These are phyloP conservation scores for grape (Vitis vinifera) DNA, from an alignment of 164 flowering plant genomes.

Conservation along the genomic window DNA sequence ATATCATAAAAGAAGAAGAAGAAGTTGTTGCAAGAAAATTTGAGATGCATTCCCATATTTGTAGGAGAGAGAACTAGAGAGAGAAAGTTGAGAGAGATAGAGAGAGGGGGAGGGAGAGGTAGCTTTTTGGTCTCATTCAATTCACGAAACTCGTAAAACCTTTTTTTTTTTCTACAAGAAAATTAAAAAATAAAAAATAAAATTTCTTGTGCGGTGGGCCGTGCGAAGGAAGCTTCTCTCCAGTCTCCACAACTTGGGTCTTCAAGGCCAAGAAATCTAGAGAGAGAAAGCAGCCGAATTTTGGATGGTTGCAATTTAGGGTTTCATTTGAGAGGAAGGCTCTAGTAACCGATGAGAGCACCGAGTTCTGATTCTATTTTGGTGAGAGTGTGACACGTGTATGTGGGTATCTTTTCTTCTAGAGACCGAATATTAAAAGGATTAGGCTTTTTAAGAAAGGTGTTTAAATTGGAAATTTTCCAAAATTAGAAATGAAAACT, in stretches of 20 bases:
- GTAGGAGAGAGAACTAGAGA: conserved; percentile 12
- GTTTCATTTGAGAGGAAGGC: too few species aligned
- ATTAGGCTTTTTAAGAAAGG: too few species aligned
- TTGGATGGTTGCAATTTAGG: too few species aligned
- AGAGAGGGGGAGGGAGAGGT: background rate
- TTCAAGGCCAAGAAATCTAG: background rate
- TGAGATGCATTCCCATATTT: conserved; percentile 16
- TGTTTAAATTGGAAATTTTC: too few species aligned
- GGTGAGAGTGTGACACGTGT: too few species aligned
- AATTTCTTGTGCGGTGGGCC: background rate
- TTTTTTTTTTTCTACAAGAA: conserved; percentile 15
- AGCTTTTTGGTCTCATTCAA: conserved; percentile 29
- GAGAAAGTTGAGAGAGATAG: conserved; percentile 13
- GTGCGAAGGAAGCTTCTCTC: background rate
- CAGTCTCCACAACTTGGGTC: background rate
- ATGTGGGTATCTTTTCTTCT: too few species aligned
- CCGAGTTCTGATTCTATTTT: too few species aligned
- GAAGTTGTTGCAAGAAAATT: conserved; percentile 7
- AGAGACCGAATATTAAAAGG: too few species aligned
- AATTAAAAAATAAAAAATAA: background rate
- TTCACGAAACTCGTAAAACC: conserved; percentile 26
- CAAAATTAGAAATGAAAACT: too few species aligned
- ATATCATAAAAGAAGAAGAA: background rate
- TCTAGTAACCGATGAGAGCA: too few species aligned
- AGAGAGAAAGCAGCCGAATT: background rate